phyloP scores from a whole-genome alignment of 192 early-diverging fungal genomes.

The Coemansia sp. region DNA sequence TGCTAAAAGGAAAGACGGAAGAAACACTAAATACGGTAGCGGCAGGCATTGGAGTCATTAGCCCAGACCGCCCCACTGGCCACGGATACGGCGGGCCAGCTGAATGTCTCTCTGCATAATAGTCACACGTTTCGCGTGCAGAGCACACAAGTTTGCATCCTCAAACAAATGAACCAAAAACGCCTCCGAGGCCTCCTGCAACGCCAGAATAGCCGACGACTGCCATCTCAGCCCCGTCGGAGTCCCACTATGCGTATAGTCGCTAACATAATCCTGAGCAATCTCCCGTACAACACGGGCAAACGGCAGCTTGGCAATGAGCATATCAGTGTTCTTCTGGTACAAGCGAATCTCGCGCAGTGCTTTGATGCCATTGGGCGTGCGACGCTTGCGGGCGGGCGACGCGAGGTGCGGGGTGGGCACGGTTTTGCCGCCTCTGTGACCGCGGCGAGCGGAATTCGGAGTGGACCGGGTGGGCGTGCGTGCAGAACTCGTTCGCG shows the following conservation, averaged over 20 bases:
- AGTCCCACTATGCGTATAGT: constrained; percentile 39
- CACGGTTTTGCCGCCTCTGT: constrained; percentile 33
- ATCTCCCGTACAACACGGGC: constrained; percentile 75
- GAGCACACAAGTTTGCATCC: constrained; percentile 89
- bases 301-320: constrained; percentile 87
- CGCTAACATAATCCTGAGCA: constrained; percentile 54
- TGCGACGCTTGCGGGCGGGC: constrained; percentile 31
- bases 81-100: constrained; percentile 66
- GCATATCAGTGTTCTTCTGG: constrained; percentile 77
- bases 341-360: constrained; percentile 82
- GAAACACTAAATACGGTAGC: constrained; percentile 2
- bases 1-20: background rate
- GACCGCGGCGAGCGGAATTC: constrained; percentile 1
- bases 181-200: constrained; percentile 80
- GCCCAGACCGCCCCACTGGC: constrained; percentile 68
- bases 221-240: constrained; percentile 68
- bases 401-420: constrained; percentile 10
- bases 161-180: constrained; percentile 85
- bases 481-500: background rate
- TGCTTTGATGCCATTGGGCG: constrained; percentile 67
- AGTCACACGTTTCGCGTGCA: constrained; percentile 93
- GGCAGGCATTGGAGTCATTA: constrained; percentile 1
- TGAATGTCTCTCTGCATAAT: constrained; percentile 92
- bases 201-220: constrained; percentile 69
- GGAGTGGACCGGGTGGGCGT: background rate